These are phyloP conservation scores for Diaporthe humulicola DNA, from an alignment of 2,329 filamentous ascomycete species.

Conservation along the genomic window DNA sequence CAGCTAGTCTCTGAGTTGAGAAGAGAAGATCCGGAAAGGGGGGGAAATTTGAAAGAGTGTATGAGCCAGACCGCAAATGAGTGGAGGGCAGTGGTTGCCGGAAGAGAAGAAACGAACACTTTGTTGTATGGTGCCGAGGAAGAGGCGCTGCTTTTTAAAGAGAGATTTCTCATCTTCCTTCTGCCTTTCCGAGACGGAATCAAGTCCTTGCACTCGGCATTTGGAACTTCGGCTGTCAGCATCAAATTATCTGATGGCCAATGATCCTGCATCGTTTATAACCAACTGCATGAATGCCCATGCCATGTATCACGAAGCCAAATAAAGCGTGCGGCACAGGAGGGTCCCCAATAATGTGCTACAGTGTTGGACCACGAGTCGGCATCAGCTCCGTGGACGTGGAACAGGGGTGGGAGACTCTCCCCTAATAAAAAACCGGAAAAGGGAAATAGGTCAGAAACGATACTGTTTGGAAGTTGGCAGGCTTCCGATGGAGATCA, in stretches of 20 bases:
- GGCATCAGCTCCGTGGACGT: background rate
- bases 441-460: no score
- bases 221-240: background rate
- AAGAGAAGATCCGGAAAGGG: background rate
- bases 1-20: background rate
- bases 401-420: background rate
- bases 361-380: background rate
- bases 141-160: background rate
- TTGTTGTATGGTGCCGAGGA: background rate
- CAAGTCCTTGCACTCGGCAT: background rate
- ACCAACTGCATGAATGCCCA: constrained; percentile 7
- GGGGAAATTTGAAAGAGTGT: background rate
- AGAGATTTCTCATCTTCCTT: background rate
- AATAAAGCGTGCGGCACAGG: constrained; percentile 9
- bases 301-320: background rate
- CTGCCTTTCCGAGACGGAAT: background rate
- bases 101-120: background rate
- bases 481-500: no score
- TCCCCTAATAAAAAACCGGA: background rate
- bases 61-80: background rate
- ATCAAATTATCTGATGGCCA: background rate
- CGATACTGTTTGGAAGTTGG: no score
- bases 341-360: background rate
- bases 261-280: background rate
- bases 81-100: background rate